Base-by-base conservation (phyloP, 2,329 filamentous ascomycete species). In the Graphiopsis chlorocephala region DNA sequence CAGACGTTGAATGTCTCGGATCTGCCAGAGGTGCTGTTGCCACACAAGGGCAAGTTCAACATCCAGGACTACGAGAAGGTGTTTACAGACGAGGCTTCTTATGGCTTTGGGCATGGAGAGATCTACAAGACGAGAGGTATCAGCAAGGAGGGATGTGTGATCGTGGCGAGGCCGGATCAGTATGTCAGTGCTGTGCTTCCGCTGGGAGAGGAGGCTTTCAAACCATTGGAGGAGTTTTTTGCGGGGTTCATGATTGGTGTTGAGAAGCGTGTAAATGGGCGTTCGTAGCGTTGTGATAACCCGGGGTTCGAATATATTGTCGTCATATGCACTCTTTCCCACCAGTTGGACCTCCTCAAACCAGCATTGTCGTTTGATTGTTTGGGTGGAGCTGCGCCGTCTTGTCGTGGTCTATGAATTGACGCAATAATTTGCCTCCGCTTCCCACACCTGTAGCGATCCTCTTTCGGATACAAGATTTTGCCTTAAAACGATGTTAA, bases 91-190 rank as follows among this genome's bases (percentile, higher is more conserved):
- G 81, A 82, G 62, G 75, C 74, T 67, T 79, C 78, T 10, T 77
- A 77, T 71, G 69, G 69, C 3, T 75, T 72, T 64, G 79, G 76
- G 0, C 69, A 66, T 66, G 71, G 71, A 3, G 74, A 80, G 63
- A 78, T 80, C 25, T 84, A 90, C 70, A 77, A 82, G 64, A 81
- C 80, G 3, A 88, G 87, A 64, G 88, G 87, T 0, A 79, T 92
- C 1, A 80, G 86, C 68, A 73, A 68, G 20, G 77, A 83, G 61
- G 88, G 89, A 0, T 86, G 85, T 66, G 76, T 87, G 4, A 83
- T 90, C 0, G 77, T 88, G 1, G 78, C 88, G 1, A 76, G 90
- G 57, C 90, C 89, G 2, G 90, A 92, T 78, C 87, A 89, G 72
- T 88, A 91, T 74, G 83, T 91, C 45, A 72, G 70, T 65, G 72